Conservation (phyloP, 2,329 filamentous ascomycete genomes). For the Neoscytalidium dimidiatum region DNA sequence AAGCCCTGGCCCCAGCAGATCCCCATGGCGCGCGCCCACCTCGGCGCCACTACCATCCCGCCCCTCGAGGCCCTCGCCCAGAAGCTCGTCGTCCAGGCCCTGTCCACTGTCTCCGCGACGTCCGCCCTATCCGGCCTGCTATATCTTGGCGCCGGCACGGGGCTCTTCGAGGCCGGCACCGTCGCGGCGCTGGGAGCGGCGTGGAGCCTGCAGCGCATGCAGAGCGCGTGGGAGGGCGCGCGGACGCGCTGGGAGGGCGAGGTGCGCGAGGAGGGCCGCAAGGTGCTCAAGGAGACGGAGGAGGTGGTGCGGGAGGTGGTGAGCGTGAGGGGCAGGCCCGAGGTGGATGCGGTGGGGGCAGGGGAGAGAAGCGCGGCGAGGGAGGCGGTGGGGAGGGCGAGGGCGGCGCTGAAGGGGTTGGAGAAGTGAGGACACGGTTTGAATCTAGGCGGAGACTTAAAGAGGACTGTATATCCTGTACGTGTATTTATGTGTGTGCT, state of each 20-base stretch:
- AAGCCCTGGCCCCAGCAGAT: constrained; percentile 75
- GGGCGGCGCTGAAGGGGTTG: constrained; percentile 47
- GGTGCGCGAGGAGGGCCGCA: constrained; percentile 59
- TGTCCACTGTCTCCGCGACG: constrained; percentile 66
- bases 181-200: constrained; percentile 61
- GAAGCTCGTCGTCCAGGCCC: constrained; percentile 66
- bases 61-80: constrained; percentile 49
- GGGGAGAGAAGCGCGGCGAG: constrained; percentile 32
- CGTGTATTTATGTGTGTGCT: not conserved
- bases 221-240: constrained; percentile 59
- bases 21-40: constrained; percentile 62
- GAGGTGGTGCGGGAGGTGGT: constrained; percentile 47
- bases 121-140: constrained; percentile 58
- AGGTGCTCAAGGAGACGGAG: constrained; percentile 57
- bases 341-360: constrained; percentile 17
- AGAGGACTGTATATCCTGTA: not conserved
- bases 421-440: not conserved
- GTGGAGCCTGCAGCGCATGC: constrained; percentile 59
- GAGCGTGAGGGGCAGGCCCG: constrained; percentile 43
- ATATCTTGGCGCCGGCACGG: constrained; percentile 53
- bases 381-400: constrained; percentile 48
- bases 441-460: not conserved
- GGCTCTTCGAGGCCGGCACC: constrained; percentile 59
- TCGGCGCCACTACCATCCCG: constrained; percentile 44
- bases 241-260: constrained; percentile 54